Conservation (phyloP, 768 basidiomycete genomes). For the Lanmaoa rubissima region DNA sequence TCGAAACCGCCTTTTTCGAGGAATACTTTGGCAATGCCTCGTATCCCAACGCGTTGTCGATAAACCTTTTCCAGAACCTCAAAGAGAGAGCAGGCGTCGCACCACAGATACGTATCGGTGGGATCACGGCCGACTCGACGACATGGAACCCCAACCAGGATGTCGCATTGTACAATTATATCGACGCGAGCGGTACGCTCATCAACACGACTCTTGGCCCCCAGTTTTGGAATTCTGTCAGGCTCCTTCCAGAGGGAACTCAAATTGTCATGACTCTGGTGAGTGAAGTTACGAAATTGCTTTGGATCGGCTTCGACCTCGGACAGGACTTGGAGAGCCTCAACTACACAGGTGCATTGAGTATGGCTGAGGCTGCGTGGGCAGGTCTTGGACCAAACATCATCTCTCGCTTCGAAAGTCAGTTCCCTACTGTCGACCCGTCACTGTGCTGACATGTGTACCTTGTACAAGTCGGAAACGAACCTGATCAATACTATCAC, state of each 20-base stretch:
- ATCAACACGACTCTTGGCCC: slow-evolving; percentile 53
- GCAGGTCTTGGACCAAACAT: slow-evolving; percentile 37
- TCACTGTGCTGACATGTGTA: not conserved
- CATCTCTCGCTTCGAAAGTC: slow-evolving; percentile 48
- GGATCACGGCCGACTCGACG: slow-evolving; percentile 54
- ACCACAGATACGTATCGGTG: slow-evolving; percentile 49
- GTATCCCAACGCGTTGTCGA: slow-evolving; percentile 43
- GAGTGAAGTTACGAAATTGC: too few relatives aligned
- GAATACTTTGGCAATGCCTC: slow-evolving; percentile 47
- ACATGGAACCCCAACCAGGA: slow-evolving; percentile 44
- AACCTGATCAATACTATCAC: slow-evolving; percentile 49
- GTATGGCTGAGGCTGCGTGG: slow-evolving; percentile 43
- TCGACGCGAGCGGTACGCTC: slow-evolving; percentile 42
- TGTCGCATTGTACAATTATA: slow-evolving; percentile 35
- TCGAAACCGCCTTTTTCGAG: slow-evolving; percentile 55
- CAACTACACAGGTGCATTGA: slow-evolving; percentile 41
- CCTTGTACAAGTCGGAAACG: slow-evolving; percentile 44
- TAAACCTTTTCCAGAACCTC: slow-evolving; percentile 45
- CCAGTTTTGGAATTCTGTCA: slow-evolving; percentile 46
- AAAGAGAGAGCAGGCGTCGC: slow-evolving; percentile 44
- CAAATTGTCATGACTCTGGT: slow-evolving; percentile 47
- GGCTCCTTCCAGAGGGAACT: slow-evolving; percentile 44
- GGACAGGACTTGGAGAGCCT: slow-evolving; percentile 45
- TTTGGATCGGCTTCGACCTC: too few relatives aligned
- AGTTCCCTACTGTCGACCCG: not conserved